phyloP scores from a whole-genome alignment of 2,329 filamentous ascomycete genomes.

The Polytolypa hystricis region DNA sequence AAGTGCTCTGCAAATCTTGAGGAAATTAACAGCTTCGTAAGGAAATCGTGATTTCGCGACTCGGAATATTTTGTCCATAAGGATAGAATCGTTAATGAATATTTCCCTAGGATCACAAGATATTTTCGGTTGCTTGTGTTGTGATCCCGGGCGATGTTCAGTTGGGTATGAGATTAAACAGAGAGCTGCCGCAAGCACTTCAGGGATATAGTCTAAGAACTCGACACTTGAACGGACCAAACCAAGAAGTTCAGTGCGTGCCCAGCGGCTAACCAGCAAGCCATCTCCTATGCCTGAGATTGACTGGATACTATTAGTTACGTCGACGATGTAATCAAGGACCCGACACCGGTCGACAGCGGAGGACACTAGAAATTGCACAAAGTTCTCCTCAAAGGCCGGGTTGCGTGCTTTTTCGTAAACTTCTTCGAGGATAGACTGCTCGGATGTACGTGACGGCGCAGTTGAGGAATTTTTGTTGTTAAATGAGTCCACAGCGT shows the following conservation, averaged over 20 bases:
- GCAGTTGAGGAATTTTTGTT: conserved; percentile 24
- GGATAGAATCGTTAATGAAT: conserved; percentile 45
- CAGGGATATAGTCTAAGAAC: conserved; percentile 60
- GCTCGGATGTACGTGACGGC: conserved; percentile 22
- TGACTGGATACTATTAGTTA: conserved; percentile 35
- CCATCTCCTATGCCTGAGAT: conserved; percentile 40
- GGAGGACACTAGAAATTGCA: conserved; percentile 36
- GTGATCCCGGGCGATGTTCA: conserved; percentile 13
- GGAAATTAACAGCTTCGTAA: conserved; percentile 70
- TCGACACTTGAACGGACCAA: conserved; percentile 57
- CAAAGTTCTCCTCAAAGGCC: conserved; percentile 35
- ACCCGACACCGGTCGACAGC: conserved; percentile 37
- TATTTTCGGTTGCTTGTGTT: conserved; percentile 11
- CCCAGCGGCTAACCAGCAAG: conserved; percentile 47
- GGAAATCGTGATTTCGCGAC: conserved; percentile 70
- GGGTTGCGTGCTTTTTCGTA: conserved; percentile 34
- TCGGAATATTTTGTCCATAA: conserved; percentile 51
- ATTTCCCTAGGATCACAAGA: conserved; percentile 33
- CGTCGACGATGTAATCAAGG: conserved; percentile 36
- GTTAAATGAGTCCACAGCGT: conserved; percentile 30
- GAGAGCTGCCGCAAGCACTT: conserved; percentile 56
- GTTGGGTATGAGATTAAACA: conserved; percentile 46
- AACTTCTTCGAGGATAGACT: conserved; percentile 37
- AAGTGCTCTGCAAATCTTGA: conserved; percentile 59
- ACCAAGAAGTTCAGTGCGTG: conserved; percentile 56